Base-by-base conservation (phyloP, 805 yeast genomes). In the Kluyveromyces nonfermentans region DNA sequence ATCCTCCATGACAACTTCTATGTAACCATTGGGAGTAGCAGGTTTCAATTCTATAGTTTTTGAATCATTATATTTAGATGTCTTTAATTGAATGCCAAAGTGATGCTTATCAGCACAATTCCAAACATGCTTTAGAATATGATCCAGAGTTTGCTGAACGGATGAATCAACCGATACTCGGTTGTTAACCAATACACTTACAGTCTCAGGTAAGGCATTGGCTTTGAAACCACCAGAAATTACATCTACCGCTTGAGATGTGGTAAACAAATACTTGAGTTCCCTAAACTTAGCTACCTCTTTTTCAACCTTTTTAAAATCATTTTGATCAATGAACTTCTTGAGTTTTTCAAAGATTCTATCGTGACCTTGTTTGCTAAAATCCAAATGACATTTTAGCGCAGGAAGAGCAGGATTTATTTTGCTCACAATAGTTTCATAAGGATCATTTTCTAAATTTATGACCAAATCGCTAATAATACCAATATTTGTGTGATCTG, bases 401-500 rank as follows among this genome's bases (percentile, higher is more conserved):
- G 66, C 63, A 20, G 62, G 64, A 50, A 75, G 65, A 45, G 71
- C 65, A 5, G 93, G 94, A 62, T 80, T 84, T 35, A 59, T 60
- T 7, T 60, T 53, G n/a, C 73, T 60, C 21, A 84, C 60, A 10
- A 62, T 50, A 1, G 78, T 65, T 7, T 37, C 44, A 44, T 50
- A 56, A 9, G 77, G 78, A 46, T 74, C 73, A 10, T 62, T 58
- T 58, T 84, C 90, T 34, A 83, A 65, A 21, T 56, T 51, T 9
- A 64, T 59, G 9, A 77, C 65, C 44, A 82, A 65, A 46, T 79
- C 76, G 9, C 82, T 68, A 46, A 77, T 60, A 31, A 82, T 70
- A 4, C 88, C 90, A 62, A 84, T 81, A 4, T 80, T 70, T 2
- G 88, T 81, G 55, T 82, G 87, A 42, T 74, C 78, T 1, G 85